Evolutionary conservation across 495 filamentous ascomycete species (phyloP).

Genomic region (Trichoderma erinaceum): DNA sequence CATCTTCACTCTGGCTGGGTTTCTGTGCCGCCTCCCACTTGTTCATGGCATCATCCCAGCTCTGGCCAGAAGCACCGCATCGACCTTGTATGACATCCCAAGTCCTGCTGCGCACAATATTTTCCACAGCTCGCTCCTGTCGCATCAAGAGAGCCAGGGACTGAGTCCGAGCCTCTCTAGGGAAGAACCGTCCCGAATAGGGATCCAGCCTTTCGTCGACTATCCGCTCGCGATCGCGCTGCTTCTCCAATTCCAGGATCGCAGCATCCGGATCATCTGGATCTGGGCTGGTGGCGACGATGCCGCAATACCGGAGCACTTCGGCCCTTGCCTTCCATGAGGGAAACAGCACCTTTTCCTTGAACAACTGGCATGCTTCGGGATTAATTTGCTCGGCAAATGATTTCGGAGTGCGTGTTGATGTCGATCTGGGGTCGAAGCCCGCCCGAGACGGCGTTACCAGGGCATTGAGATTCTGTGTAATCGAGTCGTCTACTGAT

Average conservation of each 20-base stretch:
- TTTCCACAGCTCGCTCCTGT: constrained; percentile 80
- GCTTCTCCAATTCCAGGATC: constrained; percentile 62
- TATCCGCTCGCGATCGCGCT: constrained; percentile 63
- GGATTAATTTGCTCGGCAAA: constrained; percentile 50
- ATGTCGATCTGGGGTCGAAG: constrained; percentile 79
- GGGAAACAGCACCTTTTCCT: constrained; percentile 73
- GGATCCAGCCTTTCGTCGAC: constrained; percentile 90
- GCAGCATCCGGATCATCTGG: constrained; percentile 79
- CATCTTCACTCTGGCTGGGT: constrained; percentile 1
- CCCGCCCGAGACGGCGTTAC: constrained; percentile 62
- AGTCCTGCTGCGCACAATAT: constrained; percentile 74
- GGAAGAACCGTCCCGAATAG: constrained; percentile 80
- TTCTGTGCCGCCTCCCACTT: constrained; percentile 31
- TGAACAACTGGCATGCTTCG: constrained; percentile 61
- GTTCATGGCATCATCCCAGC: constrained; percentile 59
- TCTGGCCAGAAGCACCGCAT: constrained; percentile 54
- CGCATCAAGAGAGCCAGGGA: constrained; percentile 68
- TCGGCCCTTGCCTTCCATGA: constrained; percentile 84
- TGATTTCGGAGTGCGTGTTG: constrained; percentile 45
- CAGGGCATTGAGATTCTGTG: constrained; percentile 87
- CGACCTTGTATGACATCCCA: constrained; percentile 78
- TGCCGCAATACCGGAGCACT: constrained; percentile 82
- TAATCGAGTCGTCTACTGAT: constrained; percentile 87
- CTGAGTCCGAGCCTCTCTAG: constrained; percentile 78
- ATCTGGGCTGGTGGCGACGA: constrained; percentile 81